Conservation (phyloP, 768 basidiomycete genomes). For the Asterophora parasitica region DNA sequence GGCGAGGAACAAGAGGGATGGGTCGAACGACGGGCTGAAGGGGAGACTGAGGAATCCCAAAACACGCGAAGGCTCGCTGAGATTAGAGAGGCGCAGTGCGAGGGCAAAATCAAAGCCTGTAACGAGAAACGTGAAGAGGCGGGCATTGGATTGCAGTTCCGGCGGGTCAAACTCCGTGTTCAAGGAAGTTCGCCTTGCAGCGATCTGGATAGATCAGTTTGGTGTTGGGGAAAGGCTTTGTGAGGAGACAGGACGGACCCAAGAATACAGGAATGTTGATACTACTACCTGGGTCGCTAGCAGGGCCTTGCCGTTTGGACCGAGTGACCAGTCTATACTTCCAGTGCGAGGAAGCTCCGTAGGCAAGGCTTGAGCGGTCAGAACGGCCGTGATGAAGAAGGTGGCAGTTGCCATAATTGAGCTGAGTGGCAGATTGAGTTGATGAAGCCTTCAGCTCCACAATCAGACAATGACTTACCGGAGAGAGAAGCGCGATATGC, state of each 20-base stretch:
- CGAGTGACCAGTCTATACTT: conserved; percentile 38
- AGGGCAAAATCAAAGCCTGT: conserved; percentile 49
- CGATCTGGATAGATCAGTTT: conserved; percentile 2
- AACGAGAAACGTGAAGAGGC: conserved; percentile 35
- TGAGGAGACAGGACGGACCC: conserved; percentile 24
- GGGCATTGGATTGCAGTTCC: conserved; percentile 21
- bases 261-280: conserved; percentile 23
- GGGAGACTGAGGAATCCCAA: conserved; percentile 50
- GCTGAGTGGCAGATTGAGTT: conserved; percentile 23
- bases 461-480: conserved; percentile 33
- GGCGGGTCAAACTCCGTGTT: conserved; percentile 3
- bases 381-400: conserved; percentile 45
- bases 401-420: conserved; percentile 51
- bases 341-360: conserved; percentile 25
- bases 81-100: conserved; percentile 48
- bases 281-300: conserved; percentile 34
- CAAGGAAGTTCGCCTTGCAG: conserved; percentile 3
- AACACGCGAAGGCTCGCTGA: conserved; percentile 45
- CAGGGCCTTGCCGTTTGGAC: conserved; percentile 28
- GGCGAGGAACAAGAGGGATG: conserved; percentile 51
- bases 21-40: conserved; percentile 46
- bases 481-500: conserved; percentile 49
- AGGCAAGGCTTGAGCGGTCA: conserved; percentile 40
- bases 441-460: conserved; percentile 4
- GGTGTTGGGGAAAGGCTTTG: conserved; percentile 11